Percentiles rank a stretch among this genome's conserved stretches.
phyloP scores from a whole-genome alignment of 495 filamentous ascomycete genomes.

The Baudoinia panamericana region DNA sequence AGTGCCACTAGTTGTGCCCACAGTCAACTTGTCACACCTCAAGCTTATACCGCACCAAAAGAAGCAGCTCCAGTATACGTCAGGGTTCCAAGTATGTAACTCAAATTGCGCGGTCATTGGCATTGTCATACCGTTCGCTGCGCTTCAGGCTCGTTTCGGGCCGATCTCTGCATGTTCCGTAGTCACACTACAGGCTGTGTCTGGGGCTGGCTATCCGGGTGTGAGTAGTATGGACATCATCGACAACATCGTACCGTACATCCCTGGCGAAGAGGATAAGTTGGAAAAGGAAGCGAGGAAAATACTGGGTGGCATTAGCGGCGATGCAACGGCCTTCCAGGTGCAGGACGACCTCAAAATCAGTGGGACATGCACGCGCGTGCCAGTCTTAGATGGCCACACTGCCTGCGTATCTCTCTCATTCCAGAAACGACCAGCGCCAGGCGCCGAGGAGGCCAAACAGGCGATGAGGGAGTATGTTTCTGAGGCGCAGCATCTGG shows the following conservation, averaged over 20 bases:
- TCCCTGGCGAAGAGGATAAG: conserved; percentile 35
- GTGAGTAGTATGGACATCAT: conserved; percentile 36
- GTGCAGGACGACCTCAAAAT: conserved; percentile 28
- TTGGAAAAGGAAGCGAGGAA: conserved; percentile 33
- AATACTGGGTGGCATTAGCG: conserved; percentile 32
- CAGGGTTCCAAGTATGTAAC: conserved; percentile 36
- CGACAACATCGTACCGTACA: conserved; percentile 35
- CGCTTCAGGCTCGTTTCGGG: conserved; percentile 31
- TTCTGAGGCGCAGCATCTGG: conserved; percentile 30
- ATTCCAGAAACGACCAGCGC: conserved; percentile 30
- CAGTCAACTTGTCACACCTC: conserved; percentile 32
- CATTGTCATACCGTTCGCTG: conserved; percentile 34
- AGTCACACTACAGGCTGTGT: conserved; percentile 35
- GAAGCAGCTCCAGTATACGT: conserved; percentile 24
- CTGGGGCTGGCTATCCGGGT: conserved; percentile 34
- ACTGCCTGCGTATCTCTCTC: conserved; percentile 32
- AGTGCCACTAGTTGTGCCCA: conserved; percentile 34
- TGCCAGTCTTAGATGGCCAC: conserved; percentile 34
- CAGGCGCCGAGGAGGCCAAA: conserved; percentile 30
- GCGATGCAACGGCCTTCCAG: conserved; percentile 25
- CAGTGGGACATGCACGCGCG: conserved; percentile 31
- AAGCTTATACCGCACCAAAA: conserved; percentile 30
- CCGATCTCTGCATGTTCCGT: conserved; percentile 31
- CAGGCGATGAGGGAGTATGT: conserved; percentile 32
- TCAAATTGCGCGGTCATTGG: conserved; percentile 37